These are phyloP conservation scores for Lipomyces kockii DNA, from an alignment of 805 yeast genomes.

Conservation along the genomic window DNA sequence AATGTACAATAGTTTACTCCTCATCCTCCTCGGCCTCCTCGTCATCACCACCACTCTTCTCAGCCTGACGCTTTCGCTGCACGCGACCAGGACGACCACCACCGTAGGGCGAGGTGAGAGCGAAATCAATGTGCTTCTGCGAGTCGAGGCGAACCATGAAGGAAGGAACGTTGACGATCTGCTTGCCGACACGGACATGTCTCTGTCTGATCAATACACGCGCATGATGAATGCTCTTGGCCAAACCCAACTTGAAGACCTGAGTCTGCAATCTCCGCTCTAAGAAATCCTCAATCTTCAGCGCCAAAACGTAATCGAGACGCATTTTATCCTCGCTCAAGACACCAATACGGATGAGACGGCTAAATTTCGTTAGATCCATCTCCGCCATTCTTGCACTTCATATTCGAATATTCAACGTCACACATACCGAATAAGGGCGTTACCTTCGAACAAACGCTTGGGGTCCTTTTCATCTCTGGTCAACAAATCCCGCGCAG, in stretches of 20 bases:
- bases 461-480: conserved; percentile 99
- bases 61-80: conserved; percentile 79
- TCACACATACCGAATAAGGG: conserved; percentile 74
- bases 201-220: conserved; percentile 98
- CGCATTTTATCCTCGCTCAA: conserved; percentile 99
- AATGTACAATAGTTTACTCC: conserved; percentile 29
- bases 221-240: conserved; percentile 99
- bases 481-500: conserved; percentile 99
- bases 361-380: conserved; percentile 46
- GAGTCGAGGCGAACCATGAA: conserved; percentile 99
- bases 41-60: conserved; percentile 68
- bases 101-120: conserved; percentile 99
- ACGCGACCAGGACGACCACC: conserved; percentile 99
- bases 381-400: not conserved
- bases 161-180: conserved; percentile 97
- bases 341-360: conserved; percentile 99
- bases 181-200: conserved; percentile 99
- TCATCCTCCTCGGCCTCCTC: conserved; percentile 63
- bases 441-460: conserved; percentile 99
- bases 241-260: conserved; percentile 99
- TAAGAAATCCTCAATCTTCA: conserved; percentile 97
- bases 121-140: conserved; percentile 99
- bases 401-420: not conserved
- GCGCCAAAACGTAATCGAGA: conserved; percentile 99
- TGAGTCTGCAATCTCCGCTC: conserved; percentile 99